These are phyloP conservation scores for Misopates orontium DNA, from an alignment of 257 asterid species.

Conservation along the genomic window DNA sequence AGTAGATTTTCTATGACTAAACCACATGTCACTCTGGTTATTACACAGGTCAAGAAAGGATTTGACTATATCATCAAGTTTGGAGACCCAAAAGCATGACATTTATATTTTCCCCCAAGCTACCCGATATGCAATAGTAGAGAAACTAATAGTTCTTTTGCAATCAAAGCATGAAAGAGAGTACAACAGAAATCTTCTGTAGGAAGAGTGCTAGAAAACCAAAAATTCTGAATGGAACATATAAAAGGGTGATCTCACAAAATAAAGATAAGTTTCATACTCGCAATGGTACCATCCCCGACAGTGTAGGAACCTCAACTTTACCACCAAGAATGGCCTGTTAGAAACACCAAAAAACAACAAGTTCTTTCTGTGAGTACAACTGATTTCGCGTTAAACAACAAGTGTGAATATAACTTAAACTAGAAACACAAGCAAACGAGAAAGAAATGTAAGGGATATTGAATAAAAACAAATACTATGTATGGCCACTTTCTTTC, in stretches of 20 bases:
- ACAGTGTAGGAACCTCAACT: slow-evolving; percentile 77
- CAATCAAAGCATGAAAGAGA: slow-evolving; percentile 6
- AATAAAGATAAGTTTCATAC: slow-evolving; percentile 44
- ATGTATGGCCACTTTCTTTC: too few relatives aligned
- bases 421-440: background rate
- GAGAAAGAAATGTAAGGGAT: too few relatives aligned
- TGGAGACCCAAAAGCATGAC: background rate
- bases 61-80: background rate
- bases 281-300: slow-evolving; percentile 60
- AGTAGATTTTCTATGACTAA: background rate
- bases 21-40: slow-evolving; percentile 5
- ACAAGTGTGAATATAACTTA: background rate
- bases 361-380: background rate
- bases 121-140: slow-evolving; percentile 2
- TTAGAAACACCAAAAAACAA: slow-evolving; percentile 27
- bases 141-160: background rate
- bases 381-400: background rate
- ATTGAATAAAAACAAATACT: too few relatives aligned
- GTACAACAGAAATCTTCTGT: slow-evolving; percentile 5
- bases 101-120: background rate
- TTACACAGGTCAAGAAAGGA: background rate
- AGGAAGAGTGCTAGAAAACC: background rate
- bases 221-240: slow-evolving; percentile 19
- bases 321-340: slow-evolving; percentile 97
- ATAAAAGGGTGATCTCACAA: slow-evolving; percentile 17